A percentile compares a stretch with the other conserved stretches of the same genome.
phyloP scores from a whole-genome alignment of 257 asterid species.

The Echium plantagineum region DNA sequence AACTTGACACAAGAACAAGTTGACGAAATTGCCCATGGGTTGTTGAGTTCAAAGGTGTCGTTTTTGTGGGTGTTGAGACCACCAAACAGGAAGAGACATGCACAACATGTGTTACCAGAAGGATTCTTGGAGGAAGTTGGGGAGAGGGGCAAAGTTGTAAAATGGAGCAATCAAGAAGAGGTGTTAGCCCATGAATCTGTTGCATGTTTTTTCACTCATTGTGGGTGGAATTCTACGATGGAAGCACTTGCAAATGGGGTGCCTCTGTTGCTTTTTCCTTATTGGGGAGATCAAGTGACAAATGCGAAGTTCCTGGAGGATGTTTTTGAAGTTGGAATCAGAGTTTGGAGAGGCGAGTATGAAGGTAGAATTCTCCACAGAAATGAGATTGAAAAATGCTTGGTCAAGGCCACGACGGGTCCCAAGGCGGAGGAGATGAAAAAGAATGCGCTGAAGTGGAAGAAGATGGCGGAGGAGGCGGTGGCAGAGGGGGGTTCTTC shows the following conservation, averaged over 20 bases:
- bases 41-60: constrained; percentile 29
- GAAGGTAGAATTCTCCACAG: constrained; percentile 37
- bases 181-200: constrained; percentile 62
- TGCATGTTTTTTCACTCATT: constrained; percentile 69
- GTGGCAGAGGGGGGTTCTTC: constrained; percentile 67
- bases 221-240: constrained; percentile 85
- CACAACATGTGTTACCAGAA: constrained; percentile 40
- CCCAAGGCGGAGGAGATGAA: constrained; percentile 39
- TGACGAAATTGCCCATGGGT: constrained; percentile 56
- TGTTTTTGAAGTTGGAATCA: constrained; percentile 47
- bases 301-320: constrained; percentile 75
- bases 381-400: constrained; percentile 47
- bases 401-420: constrained; percentile 34
- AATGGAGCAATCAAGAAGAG: constrained; percentile 70
- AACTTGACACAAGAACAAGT: constrained; percentile 49
- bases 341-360: constrained; percentile 57
- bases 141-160: constrained; percentile 43
- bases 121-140: constrained; percentile 43
- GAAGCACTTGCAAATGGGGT: constrained; percentile 71
- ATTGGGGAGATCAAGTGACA: constrained; percentile 86
- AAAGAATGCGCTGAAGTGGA: constrained; percentile 51
- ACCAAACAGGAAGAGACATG: constrained; percentile 17
- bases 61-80: constrained; percentile 65
- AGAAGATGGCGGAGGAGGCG: constrained; percentile 56
- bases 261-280: constrained; percentile 67